Conservation (phyloP, 2,329 filamentous ascomycete genomes). For the Alternaria triticina region DNA sequence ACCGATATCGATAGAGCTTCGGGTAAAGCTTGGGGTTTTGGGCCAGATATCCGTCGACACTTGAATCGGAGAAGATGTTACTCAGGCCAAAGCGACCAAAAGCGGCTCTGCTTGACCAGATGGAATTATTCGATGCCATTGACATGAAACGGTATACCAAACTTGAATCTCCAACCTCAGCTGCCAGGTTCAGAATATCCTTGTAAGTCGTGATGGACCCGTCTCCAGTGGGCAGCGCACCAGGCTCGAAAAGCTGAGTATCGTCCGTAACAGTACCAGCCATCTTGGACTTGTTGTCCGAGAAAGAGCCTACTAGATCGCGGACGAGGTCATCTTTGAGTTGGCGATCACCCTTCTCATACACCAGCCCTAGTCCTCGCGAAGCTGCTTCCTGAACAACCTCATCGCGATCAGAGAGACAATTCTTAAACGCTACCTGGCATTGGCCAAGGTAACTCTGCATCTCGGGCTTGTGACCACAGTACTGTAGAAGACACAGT, state of each 20-base stretch:
- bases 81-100: conserved; percentile 94
- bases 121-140: conserved; percentile 90
- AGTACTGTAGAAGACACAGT: conserved; percentile 88
- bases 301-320: conserved; percentile 89
- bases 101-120: conserved; percentile 95
- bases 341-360: conserved; percentile 84
- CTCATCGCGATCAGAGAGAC: conserved; percentile 87
- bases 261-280: conserved; percentile 83
- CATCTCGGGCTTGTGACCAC: conserved; percentile 77
- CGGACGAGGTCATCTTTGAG: conserved; percentile 84
- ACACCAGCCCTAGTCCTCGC: conserved; percentile 87
- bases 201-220: conserved; percentile 95
- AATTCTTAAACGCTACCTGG: conserved; percentile 85
- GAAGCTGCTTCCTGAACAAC: conserved; percentile 96
- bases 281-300: conserved; percentile 71
- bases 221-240: conserved; percentile 86
- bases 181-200: conserved; percentile 93
- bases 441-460: conserved; percentile 77
- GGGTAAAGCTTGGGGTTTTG: conserved; percentile 94
- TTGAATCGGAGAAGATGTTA: conserved; percentile 86
- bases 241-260: conserved; percentile 91
- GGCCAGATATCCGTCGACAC: conserved; percentile 67
- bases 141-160: conserved; percentile 99
- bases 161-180: conserved; percentile 93
- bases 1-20: conserved; percentile 87